Base-by-base conservation (phyloP, 305 asterid genomes). In the Stenogyne calaminthoides region DNA sequence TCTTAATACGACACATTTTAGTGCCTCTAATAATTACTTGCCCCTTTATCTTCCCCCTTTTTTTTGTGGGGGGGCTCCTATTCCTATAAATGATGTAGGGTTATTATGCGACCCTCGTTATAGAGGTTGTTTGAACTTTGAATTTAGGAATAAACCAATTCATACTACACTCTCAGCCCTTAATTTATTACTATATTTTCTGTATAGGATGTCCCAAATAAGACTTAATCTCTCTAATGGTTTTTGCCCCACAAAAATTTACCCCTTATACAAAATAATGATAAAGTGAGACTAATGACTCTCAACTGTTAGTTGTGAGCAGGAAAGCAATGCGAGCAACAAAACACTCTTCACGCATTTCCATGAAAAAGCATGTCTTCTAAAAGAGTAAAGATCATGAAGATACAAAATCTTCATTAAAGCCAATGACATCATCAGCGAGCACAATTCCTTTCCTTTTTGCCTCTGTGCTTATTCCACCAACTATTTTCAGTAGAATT, bases 401-500 rank as follows among this genome's bases (percentile, higher is more conserved):
- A 44, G 16, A 11, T 44, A 44, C 16, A 4, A 44, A 44, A 4
- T 44, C 52, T 11, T 44, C 52, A 32, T 32, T 5, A 32, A 32
- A 32, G 36, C 36, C 36, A 32, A 32, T 32, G 36, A 32, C 36
- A 32, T 32, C 36, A 12, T 52, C 58, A 16, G 20, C 32, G 37
- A 32, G 42, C 25, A 6, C 34, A 32, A 40, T 19, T 42, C 22
- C 16, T 47, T 9, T 25, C 54, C 52, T 8, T 42, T 57, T 46
- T 12, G 67, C 25, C 7, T 9, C 9, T 40, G 55, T 32, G 19
- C 68, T 47, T 42, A 46, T 64, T 64, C 67, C 36, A 46, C 52
- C 58, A 55, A 32, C 59, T 25, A 25, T 51, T 51, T 64, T 71
- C 66, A 15, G 40, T 22, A 66, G 64, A 74, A 46, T 27, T 49